Evolutionary conservation across 2,329 filamentous ascomycete genomes (phyloP).

Genomic region (Hirsutella rhossiliensis): DNA sequence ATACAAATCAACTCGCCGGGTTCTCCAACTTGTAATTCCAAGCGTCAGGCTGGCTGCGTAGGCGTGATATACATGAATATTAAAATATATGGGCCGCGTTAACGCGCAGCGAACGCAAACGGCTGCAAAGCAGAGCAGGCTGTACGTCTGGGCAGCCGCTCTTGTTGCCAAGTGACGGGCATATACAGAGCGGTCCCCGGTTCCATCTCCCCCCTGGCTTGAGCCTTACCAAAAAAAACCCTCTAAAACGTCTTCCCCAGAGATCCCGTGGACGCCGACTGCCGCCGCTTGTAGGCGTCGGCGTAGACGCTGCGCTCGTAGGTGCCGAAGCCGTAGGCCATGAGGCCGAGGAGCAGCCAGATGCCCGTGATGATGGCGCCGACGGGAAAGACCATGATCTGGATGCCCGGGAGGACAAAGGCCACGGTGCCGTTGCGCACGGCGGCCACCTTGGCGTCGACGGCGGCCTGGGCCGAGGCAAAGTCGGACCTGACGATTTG

Average conservation of each 20-base stretch:
- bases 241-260: not conserved
- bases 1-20: too few relatives aligned
- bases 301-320: conserved; percentile 54
- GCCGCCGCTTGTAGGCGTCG: conserved; percentile 42
- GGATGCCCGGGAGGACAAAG: conserved; percentile 58
- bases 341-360: conserved; percentile 47
- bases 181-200: too few relatives aligned
- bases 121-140: too few relatives aligned
- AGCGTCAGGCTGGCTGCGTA: not conserved
- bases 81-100: not conserved
- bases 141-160: too few relatives aligned
- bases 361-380: conserved; percentile 53
- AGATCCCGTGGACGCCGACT: not conserved
- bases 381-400: conserved; percentile 57
- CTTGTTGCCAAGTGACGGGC: too few relatives aligned
- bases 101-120: too few relatives aligned
- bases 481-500: conserved; percentile 40
- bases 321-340: conserved; percentile 52
- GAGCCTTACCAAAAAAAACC: not conserved
- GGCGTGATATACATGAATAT: not conserved
- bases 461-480: conserved; percentile 34
- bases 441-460: conserved; percentile 30
- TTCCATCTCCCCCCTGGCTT: not conserved
- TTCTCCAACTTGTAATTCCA: too few relatives aligned
- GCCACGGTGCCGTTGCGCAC: conserved; percentile 42